Base-by-base conservation (phyloP, 2,329 filamentous ascomycete species). In the Colletotrichum siamense region DNA sequence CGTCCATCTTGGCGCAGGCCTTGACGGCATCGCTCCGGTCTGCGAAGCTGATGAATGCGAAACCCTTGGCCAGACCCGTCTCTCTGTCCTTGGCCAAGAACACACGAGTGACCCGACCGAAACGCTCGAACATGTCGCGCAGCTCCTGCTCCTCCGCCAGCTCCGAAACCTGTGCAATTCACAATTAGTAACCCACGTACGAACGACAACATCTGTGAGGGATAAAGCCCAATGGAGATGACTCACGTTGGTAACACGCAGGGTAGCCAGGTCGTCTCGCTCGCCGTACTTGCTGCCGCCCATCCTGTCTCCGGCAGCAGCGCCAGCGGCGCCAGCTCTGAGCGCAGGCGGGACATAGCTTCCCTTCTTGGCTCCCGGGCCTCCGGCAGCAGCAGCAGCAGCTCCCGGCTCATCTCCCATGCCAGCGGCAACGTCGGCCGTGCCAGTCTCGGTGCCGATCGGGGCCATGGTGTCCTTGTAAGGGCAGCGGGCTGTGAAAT, bases 401-500 rank as follows among this genome's bases (percentile, higher is more conserved):
- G 80, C 77, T 26, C 81, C 83, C 18, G 82, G 79, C 69, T 91
- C 89, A 81, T 91, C 89, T 80, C 85, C 87, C 86, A 90, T 86
- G 72, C 89, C 90, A 65, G 89, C 90, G 39, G 89, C 91, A 32
- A 88, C 87, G 78, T 93, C 92, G 77, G 86, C 90, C 36, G 84
- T 83, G 63, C 84, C 85, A 72, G 87, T 88, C 85, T 93, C 92
- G 30, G 66, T 49, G 79, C 93, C 93, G 77, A 96, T 92, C 49
- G 95, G 97, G 44, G 96, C 96, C 96, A 99, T 98, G 82, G 96
- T 99, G 86, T 99, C 97, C 91, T 99, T 99, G 94, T 98, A 99
- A 44, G 97, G 97, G 92, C 97, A 99, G 86, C 97, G 94, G 80
- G 96, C 96, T 57, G 97, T 99, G 91, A 99, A 99, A 92, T 99